Conservation (phyloP, 2,329 filamentous ascomycete genomes). For the Cadophora malorum region DNA sequence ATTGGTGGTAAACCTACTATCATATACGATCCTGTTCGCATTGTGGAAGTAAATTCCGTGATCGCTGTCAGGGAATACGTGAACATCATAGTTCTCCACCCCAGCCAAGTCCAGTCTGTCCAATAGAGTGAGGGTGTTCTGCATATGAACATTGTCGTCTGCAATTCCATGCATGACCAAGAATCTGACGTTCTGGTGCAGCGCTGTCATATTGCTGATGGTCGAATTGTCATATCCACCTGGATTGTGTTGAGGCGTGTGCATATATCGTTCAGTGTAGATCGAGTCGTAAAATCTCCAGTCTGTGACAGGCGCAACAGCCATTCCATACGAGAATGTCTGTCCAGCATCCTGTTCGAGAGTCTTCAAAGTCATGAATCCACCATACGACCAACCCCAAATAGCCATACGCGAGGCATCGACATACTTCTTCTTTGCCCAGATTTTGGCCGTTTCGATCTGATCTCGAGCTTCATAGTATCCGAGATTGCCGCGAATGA, state of each 20-base stretch:
- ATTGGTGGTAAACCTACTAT: slow-evolving; percentile 67
- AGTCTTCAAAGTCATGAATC: slow-evolving; percentile 93
- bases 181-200: slow-evolving; percentile 82
- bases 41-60: slow-evolving; percentile 96
- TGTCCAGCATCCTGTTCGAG: slow-evolving; percentile 87
- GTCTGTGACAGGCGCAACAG: slow-evolving; percentile 97
- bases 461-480: slow-evolving; percentile 87
- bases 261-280: slow-evolving; percentile 98
- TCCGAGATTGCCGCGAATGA: slow-evolving; percentile 84
- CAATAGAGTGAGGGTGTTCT: slow-evolving; percentile 87
- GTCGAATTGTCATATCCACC: slow-evolving; percentile 77
- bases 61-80: slow-evolving; percentile 95
- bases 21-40: slow-evolving; percentile 88
- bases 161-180: slow-evolving; percentile 95
- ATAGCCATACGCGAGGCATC: slow-evolving; percentile 85
- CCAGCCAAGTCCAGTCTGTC: slow-evolving; percentile 83
- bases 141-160: slow-evolving; percentile 97
- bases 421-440: slow-evolving; percentile 81
- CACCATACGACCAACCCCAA: slow-evolving; percentile 98
- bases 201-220: slow-evolving; percentile 75
- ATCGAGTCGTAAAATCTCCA: slow-evolving; percentile 96
- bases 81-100: slow-evolving; percentile 94
- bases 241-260: slow-evolving; percentile 83
- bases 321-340: slow-evolving; percentile 97
- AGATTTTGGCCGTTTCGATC: slow-evolving; percentile 86